phyloP scores from a whole-genome alignment of 768 basidiomycete species.

The Mycena maculata region DNA sequence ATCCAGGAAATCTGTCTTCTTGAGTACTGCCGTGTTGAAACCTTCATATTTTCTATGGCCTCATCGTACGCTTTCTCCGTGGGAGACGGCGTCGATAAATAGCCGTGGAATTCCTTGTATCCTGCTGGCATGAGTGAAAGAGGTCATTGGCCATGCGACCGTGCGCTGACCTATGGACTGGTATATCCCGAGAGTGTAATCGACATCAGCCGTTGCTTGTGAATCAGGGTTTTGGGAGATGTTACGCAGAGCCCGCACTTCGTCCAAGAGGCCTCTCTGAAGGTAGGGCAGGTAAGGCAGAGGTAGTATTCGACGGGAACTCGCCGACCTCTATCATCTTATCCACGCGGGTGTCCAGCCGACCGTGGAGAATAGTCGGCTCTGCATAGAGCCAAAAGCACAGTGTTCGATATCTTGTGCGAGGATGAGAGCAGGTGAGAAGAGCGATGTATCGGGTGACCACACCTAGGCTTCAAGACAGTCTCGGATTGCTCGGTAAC shows the following conservation, averaged over 20 bases:
- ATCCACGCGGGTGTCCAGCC: constrained; percentile 86
- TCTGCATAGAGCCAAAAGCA: constrained; percentile 93
- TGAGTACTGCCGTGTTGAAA: constrained; percentile 90
- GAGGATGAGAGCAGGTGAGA: not conserved
- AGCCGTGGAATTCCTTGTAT: constrained; percentile 88
- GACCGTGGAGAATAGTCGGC: constrained; percentile 65
- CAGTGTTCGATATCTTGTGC: constrained; percentile 82
- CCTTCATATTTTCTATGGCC: constrained; percentile 85
- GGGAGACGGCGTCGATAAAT: constrained; percentile 60
- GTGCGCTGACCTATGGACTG: constrained; percentile 84
- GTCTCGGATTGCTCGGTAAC: constrained; percentile 69
- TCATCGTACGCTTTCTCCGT: constrained; percentile 57
- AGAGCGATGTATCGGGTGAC: not conserved
- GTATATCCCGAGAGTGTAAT: constrained; percentile 89
- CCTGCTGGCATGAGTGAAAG: constrained; percentile 60
- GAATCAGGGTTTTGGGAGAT: constrained; percentile 19
- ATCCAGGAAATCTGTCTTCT: constrained; percentile 95
- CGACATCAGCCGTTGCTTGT: constrained; percentile 37
- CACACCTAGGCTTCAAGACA: constrained; percentile 63
- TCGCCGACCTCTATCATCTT: constrained; percentile 84
- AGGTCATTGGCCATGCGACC: not conserved
- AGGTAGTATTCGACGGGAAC: not conserved
- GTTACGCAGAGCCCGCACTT: constrained; percentile 69
- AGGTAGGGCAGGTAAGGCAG: not conserved
- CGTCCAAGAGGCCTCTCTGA: constrained; percentile 83